Conservation (phyloP, 108 stramenopile genomes). For the Fistulifera pelliculosa region DNA sequence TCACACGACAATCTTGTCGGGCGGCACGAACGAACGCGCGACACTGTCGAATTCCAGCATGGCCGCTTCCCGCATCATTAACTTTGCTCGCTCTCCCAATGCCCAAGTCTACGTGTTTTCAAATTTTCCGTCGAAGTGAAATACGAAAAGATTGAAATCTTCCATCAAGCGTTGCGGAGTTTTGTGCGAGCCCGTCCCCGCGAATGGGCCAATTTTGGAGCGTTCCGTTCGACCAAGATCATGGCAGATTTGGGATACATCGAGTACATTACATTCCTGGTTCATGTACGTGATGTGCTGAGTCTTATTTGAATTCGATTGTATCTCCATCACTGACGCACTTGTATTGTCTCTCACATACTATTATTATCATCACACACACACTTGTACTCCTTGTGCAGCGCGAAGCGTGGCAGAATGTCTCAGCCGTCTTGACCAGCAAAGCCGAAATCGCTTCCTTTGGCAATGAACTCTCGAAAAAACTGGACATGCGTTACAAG, state of each 20-base stretch:
- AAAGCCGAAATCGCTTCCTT: slow-evolving; percentile 47
- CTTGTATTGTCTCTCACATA: too few relatives aligned
- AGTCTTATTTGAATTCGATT: too few relatives aligned
- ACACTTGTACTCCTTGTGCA: slow-evolving; percentile 33
- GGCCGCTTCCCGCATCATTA: slow-evolving; percentile 59
- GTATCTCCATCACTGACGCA: too few relatives aligned
- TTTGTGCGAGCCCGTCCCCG: slow-evolving; percentile 56
- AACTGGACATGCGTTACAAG: slow-evolving; percentile 56
- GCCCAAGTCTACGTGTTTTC: slow-evolving; percentile 31
- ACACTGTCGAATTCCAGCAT: slow-evolving; percentile 59
- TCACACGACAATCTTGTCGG: slow-evolving; percentile 42
- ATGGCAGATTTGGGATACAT: slow-evolving; percentile 57
- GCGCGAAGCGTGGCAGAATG: slow-evolving; percentile 28
- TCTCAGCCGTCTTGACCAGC: slow-evolving; percentile 42
- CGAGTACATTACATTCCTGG: slow-evolving; percentile 31
- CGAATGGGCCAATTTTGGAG: slow-evolving; percentile 48
- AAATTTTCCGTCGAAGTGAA: slow-evolving; percentile 54
- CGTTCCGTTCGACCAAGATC: slow-evolving; percentile 44
- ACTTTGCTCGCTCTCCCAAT: slow-evolving; percentile 55
- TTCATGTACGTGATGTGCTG: not conserved
- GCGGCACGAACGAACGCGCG: slow-evolving; percentile 52
- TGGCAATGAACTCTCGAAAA: slow-evolving; percentile 53
- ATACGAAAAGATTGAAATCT: slow-evolving; percentile 35
- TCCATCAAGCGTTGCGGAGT: slow-evolving; percentile 36
- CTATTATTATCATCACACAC: too few relatives aligned